Conservation (phyloP, 306 rosid species). For the Prunus persica region DNA sequence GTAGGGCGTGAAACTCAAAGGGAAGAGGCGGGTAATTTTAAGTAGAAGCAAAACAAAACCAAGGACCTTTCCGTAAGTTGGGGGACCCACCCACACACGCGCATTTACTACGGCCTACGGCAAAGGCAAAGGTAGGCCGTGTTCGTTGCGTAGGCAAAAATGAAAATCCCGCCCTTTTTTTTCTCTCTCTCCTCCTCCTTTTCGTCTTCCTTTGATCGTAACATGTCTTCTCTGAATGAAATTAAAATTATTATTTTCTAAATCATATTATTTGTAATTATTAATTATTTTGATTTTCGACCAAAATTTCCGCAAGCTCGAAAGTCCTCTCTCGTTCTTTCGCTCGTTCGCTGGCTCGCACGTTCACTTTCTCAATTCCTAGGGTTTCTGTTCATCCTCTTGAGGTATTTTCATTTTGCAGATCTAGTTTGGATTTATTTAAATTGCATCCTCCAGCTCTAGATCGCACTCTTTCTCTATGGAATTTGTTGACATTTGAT, state of each 20-base stretch:
- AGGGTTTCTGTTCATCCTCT: conserved; percentile 2
- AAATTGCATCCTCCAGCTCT: background rate
- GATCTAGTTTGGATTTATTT: background rate
- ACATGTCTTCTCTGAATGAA: too few species aligned
- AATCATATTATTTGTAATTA: too few species aligned
- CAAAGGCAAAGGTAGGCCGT: background rate
- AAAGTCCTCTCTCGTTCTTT: background rate
- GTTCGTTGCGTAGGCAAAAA: background rate
- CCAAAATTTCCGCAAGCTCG: background rate
- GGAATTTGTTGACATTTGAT: background rate
- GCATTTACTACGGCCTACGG: background rate
- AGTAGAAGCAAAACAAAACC: too few species aligned
- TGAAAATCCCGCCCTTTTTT: background rate
- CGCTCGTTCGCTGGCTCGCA: background rate
- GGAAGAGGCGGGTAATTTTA: too few species aligned
- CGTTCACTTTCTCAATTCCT: background rate
- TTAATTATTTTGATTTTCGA: background rate
- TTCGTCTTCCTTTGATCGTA: background rate
- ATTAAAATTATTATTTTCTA: too few species aligned
- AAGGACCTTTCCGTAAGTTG: background rate
- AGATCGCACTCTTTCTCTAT: background rate
- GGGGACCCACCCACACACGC: background rate
- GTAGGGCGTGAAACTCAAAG: too few species aligned
- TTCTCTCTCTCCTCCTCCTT: background rate
- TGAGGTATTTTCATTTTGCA: background rate